Conservation (phyloP, 116 monocot species). For the Papilionanthe hybrid region DNA sequence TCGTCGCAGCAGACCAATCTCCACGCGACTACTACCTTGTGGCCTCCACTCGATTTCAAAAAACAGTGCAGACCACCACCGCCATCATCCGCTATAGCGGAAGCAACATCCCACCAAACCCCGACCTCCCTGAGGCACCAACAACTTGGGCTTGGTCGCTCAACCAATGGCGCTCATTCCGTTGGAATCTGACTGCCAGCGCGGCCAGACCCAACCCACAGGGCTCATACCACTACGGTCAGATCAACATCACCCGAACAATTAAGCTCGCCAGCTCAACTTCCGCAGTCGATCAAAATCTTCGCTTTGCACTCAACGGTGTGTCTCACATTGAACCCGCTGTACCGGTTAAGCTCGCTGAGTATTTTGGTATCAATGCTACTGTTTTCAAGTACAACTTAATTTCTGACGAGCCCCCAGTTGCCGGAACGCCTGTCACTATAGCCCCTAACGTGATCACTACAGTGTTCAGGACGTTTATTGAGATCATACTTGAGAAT, state of each 20-base stretch:
- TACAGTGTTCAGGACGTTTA: slow-evolving; percentile 38
- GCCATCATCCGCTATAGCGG: slow-evolving; percentile 36
- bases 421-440: not conserved
- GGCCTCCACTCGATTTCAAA: slow-evolving; percentile 42
- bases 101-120: slow-evolving; percentile 9
- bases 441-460: slow-evolving; percentile 30
- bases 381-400: slow-evolving; percentile 35
- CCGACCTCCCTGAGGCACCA: slow-evolving; percentile 21
- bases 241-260: slow-evolving; percentile 48
- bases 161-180: slow-evolving; percentile 50
- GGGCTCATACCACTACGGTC: slow-evolving; percentile 63
- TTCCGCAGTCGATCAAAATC: slow-evolving; percentile 35
- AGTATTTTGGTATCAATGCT: slow-evolving; percentile 33
- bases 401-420: slow-evolving; percentile 39
- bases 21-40: slow-evolving; percentile 27
- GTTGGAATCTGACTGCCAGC: slow-evolving; percentile 62
- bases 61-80: no score
- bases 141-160: slow-evolving; percentile 36
- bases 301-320: slow-evolving; percentile 41
- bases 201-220: slow-evolving; percentile 62
- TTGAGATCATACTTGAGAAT: slow-evolving; percentile 84
- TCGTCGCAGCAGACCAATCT: slow-evolving; percentile 31
- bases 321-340: slow-evolving; percentile 34
- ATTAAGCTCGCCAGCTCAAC: slow-evolving; percentile 34
- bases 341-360: slow-evolving; percentile 49